phyloP scores from a whole-genome alignment of 768 basidiomycete genomes.

The Amanita jacksonii region DNA sequence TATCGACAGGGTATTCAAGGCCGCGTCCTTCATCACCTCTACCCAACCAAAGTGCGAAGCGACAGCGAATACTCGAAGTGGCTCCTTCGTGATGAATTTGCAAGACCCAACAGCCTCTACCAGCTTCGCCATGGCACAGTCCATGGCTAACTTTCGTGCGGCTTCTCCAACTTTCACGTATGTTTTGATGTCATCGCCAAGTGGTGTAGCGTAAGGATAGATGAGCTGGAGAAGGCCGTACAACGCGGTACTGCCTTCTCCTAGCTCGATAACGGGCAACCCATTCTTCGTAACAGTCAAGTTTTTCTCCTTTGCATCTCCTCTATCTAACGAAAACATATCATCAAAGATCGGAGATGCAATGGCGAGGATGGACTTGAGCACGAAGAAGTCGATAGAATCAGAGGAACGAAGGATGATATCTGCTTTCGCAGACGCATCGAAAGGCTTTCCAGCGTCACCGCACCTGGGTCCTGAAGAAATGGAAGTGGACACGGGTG shows the following conservation, averaged over 20 bases:
- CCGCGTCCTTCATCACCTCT: background rate
- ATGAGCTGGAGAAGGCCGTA: conserved; percentile 3
- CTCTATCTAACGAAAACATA: background rate
- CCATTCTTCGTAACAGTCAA: background rate
- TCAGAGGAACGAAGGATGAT: conserved; percentile 20
- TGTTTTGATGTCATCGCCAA: background rate
- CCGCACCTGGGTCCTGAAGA: no score
- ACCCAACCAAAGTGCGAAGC: background rate
- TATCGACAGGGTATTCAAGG: background rate
- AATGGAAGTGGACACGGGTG: no score
- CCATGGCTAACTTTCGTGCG: conserved; percentile 5
- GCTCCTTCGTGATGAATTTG: background rate
- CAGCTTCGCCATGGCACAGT: background rate
- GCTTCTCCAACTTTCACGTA: background rate
- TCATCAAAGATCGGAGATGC: conserved; percentile 3
- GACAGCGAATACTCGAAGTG: background rate
- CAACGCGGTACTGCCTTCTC: conserved; percentile 1
- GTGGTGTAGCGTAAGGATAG: background rate
- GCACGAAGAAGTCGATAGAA: conserved; percentile 20
- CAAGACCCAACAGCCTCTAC: background rate
- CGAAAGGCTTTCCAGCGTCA: conserved; percentile 6
- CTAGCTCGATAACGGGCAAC: background rate
- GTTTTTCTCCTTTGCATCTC: background rate
- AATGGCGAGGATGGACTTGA: conserved; percentile 17
- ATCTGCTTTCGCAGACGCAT: conserved; percentile 13